Evolutionary conservation across 192 early-diverging fungal genomes (phyloP), one percentile per base, ranked within the genome.

Genomic region (Pecoramyces ruminantium): DNA sequence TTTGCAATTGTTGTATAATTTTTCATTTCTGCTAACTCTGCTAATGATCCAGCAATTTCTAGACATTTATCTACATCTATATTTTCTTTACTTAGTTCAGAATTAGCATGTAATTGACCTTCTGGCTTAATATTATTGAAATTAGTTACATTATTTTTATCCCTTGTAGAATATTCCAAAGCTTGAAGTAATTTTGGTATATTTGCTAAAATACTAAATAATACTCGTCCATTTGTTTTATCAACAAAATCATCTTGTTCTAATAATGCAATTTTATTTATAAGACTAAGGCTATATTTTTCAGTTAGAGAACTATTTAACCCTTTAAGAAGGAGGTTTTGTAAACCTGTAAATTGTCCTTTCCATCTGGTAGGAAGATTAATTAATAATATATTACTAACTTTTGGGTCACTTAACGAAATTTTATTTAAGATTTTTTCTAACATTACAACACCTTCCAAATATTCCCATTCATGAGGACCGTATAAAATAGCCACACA

Each of bases 301-400:
- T 93, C 93, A 13, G 88, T 88, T 28, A 81, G 84, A 3, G 87
- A 83, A 2, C 88, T 92, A 28, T 85, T 86, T 27, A 96, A 83
- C 9, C 95, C 95, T 79, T 92, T 88, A 78, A 94, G 81, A 25
- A 96, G 81, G 25, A 95, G 83, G 0, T 92, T 90, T 58, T 94
- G 92, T 42, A 96, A 85, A 16, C 95, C 95, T 42, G 85, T 84
- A 83, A 95, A 95, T 79, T 86, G 85, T 29, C 92, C 90, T 27
- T 83, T 86, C 95, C 95, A 96, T 29, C 93, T 91, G 29, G 86
- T 86, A 17, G 94, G 95, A 38, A 93, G 89, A 51, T 85, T 89
- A 25, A 86, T 84, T 16, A 90, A 80, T 28, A 96, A 79, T n/a
- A 85, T 81, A 39, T 87, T 86, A 15, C 86, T 83, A 18, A 85